Conservation (phyloP, 202 grass and related monocot species). For the Miscanthus sacchariflorus region DNA sequence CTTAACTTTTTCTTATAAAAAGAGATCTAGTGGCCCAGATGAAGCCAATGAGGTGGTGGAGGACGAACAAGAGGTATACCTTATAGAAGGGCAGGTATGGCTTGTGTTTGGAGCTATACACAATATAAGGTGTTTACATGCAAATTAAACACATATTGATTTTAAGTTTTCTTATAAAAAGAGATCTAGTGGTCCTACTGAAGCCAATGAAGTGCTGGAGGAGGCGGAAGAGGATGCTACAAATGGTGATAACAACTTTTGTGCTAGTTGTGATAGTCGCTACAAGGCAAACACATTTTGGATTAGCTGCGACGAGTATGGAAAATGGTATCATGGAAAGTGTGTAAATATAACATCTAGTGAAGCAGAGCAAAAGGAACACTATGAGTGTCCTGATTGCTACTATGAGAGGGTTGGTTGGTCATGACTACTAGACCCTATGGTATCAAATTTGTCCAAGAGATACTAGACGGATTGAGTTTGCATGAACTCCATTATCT, state of each 20-base stretch:
- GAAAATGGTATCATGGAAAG: background rate
- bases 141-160: background rate
- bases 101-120: background rate
- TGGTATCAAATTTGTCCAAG: background rate
- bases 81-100: background rate
- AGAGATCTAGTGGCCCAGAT: background rate
- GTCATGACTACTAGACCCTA: background rate
- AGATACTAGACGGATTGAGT: background rate
- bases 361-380: background rate
- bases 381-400: slow-evolving; percentile 1
- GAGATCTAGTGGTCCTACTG: background rate
- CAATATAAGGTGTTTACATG: background rate
- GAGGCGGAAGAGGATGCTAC: background rate
- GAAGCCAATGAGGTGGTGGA: background rate
- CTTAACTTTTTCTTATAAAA: background rate
- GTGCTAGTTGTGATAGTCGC: background rate
- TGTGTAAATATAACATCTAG: background rate
- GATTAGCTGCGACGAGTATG: background rate
- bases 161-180: background rate
- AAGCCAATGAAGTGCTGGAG: background rate
- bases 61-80: background rate
- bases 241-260: background rate
- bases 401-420: background rate
- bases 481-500: background rate
- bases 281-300: background rate